Base-by-base conservation (phyloP, 805 yeast genomes). In the Middelhovenomyces tepae region DNA sequence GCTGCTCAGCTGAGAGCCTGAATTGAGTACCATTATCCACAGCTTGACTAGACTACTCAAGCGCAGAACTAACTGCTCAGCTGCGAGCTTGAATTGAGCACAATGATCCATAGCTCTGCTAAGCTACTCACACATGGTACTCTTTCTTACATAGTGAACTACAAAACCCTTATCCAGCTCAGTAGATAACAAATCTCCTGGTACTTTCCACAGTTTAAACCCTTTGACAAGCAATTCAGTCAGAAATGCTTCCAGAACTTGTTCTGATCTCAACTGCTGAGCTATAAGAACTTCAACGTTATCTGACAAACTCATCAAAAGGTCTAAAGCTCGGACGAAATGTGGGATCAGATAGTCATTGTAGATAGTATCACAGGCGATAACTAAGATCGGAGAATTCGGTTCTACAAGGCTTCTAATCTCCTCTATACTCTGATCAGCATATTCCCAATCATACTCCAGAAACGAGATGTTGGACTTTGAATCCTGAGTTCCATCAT, bases 311-410 rank as follows among this genome's bases (percentile, higher is more conserved):
- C 13, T 9, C 17, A 16, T n/a, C 5, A n/a, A 5, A 5, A 26
- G 32, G 16, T 49, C 46, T 15, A 73, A 23, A 0, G 81, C 62
- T 4, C 51, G 48, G 10, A 75, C 53, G 37, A 78, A 65, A 36
- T 54, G 64, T 0, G 66, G 67, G 3, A 76, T 64, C 27, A 78
- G 53, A 42, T 58, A 76, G 35, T 72, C 78, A 45, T 78, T 78
- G 55, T 78, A 78, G 3, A 78, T 64, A 4, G 82, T 70, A 47
- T 78, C 86, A 44, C 78, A 72, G 0, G 81, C 80, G 7, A 78
- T 46, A 4, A 78, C 57, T 27, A 63, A 53, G 38, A 71, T 78
- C 15, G 15, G 20, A 26, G 7, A 18, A 31, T 24, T 26, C 13
- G 26, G 4, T 4, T 35, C 39, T 2, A 43, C 39, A 3, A 27